These are phyloP conservation scores for Aspergillus homomorphus DNA, from an alignment of 495 filamentous ascomycete species.

Conservation along the genomic window DNA sequence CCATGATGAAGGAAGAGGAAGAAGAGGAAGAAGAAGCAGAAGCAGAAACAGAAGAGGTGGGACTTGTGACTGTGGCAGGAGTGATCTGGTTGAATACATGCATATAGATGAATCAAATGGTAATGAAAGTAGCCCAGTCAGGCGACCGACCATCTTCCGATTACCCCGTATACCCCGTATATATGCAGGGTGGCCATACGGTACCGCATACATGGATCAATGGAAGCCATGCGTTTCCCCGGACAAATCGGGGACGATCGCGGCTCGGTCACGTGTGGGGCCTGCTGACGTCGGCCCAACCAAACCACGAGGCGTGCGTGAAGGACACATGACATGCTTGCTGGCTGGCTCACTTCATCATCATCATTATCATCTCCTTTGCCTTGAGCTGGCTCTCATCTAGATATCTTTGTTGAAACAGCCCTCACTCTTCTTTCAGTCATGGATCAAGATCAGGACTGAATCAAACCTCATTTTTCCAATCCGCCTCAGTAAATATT, in stretches of 20 bases:
- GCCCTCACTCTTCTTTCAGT: not conserved
- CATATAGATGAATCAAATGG: slow-evolving; percentile 11
- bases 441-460: not conserved
- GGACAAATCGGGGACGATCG: not conserved
- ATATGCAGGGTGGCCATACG: no score
- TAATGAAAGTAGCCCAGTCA: slow-evolving; percentile 1
- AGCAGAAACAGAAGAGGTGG: not conserved
- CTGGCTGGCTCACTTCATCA: not conserved
- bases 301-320: not conserved
- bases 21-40: not conserved
- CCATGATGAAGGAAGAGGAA: not conserved
- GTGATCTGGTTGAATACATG: not conserved
- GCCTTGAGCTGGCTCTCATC: not conserved
- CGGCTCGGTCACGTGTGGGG: slow-evolving; percentile 9
- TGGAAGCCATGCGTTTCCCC: not conserved
- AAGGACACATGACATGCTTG: not conserved
- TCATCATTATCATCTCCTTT: not conserved
- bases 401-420: not conserved
- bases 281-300: slow-evolving; percentile 19
- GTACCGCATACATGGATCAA: not conserved
- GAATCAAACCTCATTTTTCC: not conserved
- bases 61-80: not conserved
- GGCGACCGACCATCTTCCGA: not conserved
- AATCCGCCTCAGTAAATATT: not conserved
- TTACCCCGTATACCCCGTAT: not conserved